Conservation (phyloP, 2,329 filamentous ascomycete genomes). For the Xylariales sp. region DNA sequence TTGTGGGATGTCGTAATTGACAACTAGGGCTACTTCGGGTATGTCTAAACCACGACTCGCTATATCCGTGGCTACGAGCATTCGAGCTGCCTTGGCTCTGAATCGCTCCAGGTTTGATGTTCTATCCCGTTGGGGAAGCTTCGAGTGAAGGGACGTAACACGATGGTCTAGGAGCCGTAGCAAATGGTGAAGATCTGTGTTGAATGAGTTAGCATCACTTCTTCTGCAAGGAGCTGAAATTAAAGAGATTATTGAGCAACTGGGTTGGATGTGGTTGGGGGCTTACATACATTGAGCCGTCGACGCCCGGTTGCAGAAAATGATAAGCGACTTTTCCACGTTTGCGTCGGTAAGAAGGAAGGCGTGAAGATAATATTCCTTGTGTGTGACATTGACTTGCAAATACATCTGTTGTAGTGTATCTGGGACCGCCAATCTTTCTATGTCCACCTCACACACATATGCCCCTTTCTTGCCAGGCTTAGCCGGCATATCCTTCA, state of each 20-base stretch:
- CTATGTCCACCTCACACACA: slow-evolving; percentile 87
- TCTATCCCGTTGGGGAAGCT: slow-evolving; percentile 84
- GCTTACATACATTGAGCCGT: slow-evolving; percentile 74
- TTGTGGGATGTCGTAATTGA: slow-evolving; percentile 97
- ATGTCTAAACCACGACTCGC: slow-evolving; percentile 96
- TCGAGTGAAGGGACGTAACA: slow-evolving; percentile 90
- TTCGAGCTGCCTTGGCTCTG: slow-evolving; percentile 86
- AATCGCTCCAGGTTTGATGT: slow-evolving; percentile 91
- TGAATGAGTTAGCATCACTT: slow-evolving; percentile 13
- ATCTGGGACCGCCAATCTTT: slow-evolving; percentile 78
- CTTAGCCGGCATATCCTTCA: slow-evolving; percentile 80
- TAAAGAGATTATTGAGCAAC: background rate
- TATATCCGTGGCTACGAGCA: slow-evolving; percentile 95
- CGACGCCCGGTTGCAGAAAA: slow-evolving; percentile 92
- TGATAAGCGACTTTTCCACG: slow-evolving; percentile 79
- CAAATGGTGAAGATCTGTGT: slow-evolving; percentile 80
- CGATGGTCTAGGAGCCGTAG: slow-evolving; percentile 87
- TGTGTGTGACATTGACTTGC: slow-evolving; percentile 86
- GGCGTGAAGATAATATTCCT: slow-evolving; percentile 90
- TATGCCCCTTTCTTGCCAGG: slow-evolving; percentile 81
- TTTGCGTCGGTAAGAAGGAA: slow-evolving; percentile 85
- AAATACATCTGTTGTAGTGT: slow-evolving; percentile 87
- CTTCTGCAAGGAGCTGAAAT: background rate
- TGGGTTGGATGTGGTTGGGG: background rate
- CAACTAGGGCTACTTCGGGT: slow-evolving; percentile 86